Percentiles rank a stretch among this genome's conserved stretches.
phyloP scores from a whole-genome alignment of 257 asterid species.

The Plectranthus barbatus region DNA sequence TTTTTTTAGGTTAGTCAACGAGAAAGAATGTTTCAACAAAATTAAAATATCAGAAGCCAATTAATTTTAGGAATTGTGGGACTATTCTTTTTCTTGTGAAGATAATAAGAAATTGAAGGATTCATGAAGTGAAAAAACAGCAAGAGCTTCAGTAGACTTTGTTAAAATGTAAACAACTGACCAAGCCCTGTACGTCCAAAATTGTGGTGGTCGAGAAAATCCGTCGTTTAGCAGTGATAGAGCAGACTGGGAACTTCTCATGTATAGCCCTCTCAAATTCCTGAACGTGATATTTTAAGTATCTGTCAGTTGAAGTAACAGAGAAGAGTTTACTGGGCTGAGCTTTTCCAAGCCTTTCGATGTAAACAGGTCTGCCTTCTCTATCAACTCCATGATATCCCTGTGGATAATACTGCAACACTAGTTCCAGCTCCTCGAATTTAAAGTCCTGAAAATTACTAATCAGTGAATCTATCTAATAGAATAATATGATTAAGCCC shows the following conservation, averaged over 20 bases:
- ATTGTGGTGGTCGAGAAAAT: constrained; percentile 79
- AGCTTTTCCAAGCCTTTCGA: constrained; percentile 93
- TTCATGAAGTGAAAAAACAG: background rate
- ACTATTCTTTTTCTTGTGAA: constrained; percentile 3
- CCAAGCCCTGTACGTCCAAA: constrained; percentile 96
- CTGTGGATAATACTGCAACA: constrained; percentile 84
- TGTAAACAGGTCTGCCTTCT: constrained; percentile 94
- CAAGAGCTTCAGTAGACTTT: constrained; percentile 5
- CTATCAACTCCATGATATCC: constrained; percentile 98
- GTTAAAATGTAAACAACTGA: constrained; percentile 28
- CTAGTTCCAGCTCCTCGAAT: constrained; percentile 81
- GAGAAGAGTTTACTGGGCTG: constrained; percentile 73
- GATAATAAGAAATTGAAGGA: background rate
- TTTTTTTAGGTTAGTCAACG: background rate
- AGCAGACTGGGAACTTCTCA: constrained; percentile 92
- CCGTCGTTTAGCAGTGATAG: constrained; percentile 76
- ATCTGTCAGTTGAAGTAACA: constrained; percentile 71
- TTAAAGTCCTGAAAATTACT: constrained; percentile 59
- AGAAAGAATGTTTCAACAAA: constrained; percentile 5
- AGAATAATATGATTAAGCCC: background rate
- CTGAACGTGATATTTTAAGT: constrained; percentile 82
- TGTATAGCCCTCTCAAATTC: constrained; percentile 82
- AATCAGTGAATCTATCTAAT: constrained; percentile 3
- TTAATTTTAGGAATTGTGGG: background rate
- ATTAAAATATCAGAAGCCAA: background rate